Conservation (phyloP, 2,329 filamentous ascomycete species). For the Cytospora chrysosperma region DNA sequence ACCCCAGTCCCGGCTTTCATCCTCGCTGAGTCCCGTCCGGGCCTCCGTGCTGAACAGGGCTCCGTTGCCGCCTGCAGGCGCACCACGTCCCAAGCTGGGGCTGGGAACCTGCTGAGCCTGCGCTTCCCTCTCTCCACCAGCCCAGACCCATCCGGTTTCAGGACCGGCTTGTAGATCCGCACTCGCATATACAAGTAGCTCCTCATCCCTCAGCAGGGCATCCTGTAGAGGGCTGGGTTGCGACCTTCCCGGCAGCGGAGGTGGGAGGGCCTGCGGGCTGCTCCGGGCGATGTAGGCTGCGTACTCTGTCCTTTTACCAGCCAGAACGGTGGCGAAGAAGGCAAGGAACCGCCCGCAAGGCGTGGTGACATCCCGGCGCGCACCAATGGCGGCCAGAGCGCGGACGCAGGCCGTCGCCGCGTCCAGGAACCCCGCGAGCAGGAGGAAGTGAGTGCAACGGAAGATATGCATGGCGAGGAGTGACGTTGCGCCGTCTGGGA, state of each 20-base stretch:
- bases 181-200: conserved; percentile 82
- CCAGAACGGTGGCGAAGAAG: conserved; percentile 73
- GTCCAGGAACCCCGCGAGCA: conserved; percentile 71
- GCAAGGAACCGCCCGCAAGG: conserved; percentile 78
- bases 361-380: conserved; percentile 68
- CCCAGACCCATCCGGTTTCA: conserved; percentile 83
- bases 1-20: conserved; percentile 68
- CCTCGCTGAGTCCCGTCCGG: conserved; percentile 52
- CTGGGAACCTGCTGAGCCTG: conserved; percentile 36
- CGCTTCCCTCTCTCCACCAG: conserved; percentile 53
- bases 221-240: conserved; percentile 35
- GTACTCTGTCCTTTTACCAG: conserved; percentile 52
- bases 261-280: conserved; percentile 32
- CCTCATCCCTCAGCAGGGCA: conserved; percentile 66
- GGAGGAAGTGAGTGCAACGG: conserved; percentile 78
- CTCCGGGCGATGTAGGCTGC: conserved; percentile 38
- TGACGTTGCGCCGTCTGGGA: conserved; percentile 68
- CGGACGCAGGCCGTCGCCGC: conserved; percentile 72
- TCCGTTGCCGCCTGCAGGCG: conserved; percentile 32
- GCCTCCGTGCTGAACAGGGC: conserved; percentile 46
- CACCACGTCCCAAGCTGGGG: conserved; percentile 24
- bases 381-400: conserved; percentile 67
- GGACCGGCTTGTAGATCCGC: conserved; percentile 81
- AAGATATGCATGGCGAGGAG: conserved; percentile 83
- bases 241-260: conserved; percentile 29